Percentiles rank a stretch among this genome's conserved stretches.
Conservation (phyloP, 2,329 filamentous ascomycete genomes). For the Trichoderma cornu-damae region DNA sequence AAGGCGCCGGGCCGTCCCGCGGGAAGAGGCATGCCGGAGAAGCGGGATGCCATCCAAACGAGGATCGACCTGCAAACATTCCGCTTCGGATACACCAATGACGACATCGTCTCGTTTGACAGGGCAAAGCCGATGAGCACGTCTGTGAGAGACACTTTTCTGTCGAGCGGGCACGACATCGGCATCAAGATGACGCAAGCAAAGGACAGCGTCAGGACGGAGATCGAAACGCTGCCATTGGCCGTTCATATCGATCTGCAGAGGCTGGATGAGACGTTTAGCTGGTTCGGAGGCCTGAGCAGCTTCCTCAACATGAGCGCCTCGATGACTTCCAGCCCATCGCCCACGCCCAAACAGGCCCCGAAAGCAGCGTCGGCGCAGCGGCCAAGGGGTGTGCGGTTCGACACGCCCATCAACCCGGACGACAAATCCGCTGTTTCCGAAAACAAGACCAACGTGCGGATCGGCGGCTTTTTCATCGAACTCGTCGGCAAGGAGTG, state of each 20-base stretch:
- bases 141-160: conserved; percentile 55
- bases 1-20: conserved; percentile 19
- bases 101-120: conserved; percentile 60
- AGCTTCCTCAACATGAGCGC: conserved; percentile 83
- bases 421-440: conserved; percentile 43
- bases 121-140: conserved; percentile 51
- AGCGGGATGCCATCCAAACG: conserved; percentile 28
- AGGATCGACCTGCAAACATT: conserved; percentile 52
- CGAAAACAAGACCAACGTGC: conserved; percentile 66
- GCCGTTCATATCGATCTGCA: conserved; percentile 72
- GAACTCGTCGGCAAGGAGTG: conserved; percentile 74
- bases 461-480: conserved; percentile 71
- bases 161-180: conserved; percentile 53
- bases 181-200: conserved; percentile 48
- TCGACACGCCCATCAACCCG: conserved; percentile 49
- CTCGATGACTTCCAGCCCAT: conserved; percentile 72
- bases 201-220: conserved; percentile 45
- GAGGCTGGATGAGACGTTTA: conserved; percentile 77
- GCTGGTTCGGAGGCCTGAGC: conserved; percentile 85
- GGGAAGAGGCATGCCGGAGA: conserved; percentile 23
- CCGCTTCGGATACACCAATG: conserved; percentile 56
- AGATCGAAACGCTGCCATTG: conserved; percentile 71
- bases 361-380: conserved; percentile 36
- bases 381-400: conserved; percentile 54
- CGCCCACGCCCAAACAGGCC: conserved; percentile 36